Base-by-base conservation (phyloP, 2,329 filamentous ascomycete genomes). In the Venturia aucupariae region DNA sequence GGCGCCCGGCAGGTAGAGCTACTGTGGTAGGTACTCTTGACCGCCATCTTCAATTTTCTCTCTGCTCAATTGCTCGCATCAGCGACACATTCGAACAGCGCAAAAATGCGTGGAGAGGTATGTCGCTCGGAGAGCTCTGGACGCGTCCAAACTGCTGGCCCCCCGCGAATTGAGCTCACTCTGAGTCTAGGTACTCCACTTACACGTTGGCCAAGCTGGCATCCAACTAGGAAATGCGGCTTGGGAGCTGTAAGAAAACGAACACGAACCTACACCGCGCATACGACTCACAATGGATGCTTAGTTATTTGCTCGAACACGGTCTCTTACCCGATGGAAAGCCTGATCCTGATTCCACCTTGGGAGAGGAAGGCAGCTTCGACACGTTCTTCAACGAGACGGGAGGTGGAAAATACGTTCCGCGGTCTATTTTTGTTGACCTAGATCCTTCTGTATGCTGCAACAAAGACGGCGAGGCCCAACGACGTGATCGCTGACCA, bases 331-430 rank as follows among this genome's bases (percentile, higher is more conserved):
- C 77, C 64, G 86, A 89, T 74, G 86, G 86, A 70, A 83, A 82
- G 66, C 82, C 83, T 64, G 83, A 87, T 73, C 83, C 86, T 69
- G 83, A 84, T 61, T 77, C 79, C 67, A 81, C 82, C 75, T 84
- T 87, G 60, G 67, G 83, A 65, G 86, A 89, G 65, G 79, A 78
- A 63, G 86, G 86, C 70, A 87, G 86, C 59, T 88, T 81, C 76
- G 86, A 88, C 78, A 89, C 86, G 69, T 89, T 89, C 80, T 89
- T 89, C 79, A 88, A 83, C 69, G 86, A 89, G 81, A 88, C 86
- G 66, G 86, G 82, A 79, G 81, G 76, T 71, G 86, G 86, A 74
- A 89, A 89, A 82, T 84, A 89, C 74, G 86, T 89, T 54, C 86
- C 86, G 70, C 85, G 86, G 67, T 86, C 86, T 72, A 82, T 89